A percentile compares a stretch with the other conserved stretches of the same genome.
These are phyloP conservation scores for Sisymbrium irio DNA, from an alignment of 345 rosid genomes.

Conservation along the genomic window DNA sequence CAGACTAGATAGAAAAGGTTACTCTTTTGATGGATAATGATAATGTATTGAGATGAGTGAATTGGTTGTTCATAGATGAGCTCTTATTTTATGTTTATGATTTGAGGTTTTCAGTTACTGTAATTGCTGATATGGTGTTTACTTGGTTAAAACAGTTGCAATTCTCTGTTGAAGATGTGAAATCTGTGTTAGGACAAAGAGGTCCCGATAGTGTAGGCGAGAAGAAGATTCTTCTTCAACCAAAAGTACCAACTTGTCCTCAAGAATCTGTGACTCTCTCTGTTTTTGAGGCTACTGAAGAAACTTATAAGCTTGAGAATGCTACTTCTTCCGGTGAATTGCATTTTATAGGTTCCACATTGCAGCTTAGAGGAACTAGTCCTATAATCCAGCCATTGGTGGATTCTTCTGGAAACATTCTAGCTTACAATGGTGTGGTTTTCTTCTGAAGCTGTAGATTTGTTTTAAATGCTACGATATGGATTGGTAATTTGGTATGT, in stretches of 20 bases:
- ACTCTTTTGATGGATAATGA: neutral
- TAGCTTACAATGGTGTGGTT: conserved; percentile 64
- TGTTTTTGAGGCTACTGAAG: conserved; percentile 33
- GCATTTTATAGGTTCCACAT: conserved; percentile 66
- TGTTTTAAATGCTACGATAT: neutral
- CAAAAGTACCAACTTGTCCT: conserved; percentile 3
- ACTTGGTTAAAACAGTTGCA: conserved; percentile 26
- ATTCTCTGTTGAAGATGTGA: conserved; percentile 58
- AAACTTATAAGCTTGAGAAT: conserved; percentile 13
- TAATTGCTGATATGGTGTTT: conserved; percentile 9
- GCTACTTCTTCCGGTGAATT: conserved; percentile 39
- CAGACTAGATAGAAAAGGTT: too few relatives aligned
- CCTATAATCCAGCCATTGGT: conserved; percentile 60
- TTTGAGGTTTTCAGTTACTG: neutral
- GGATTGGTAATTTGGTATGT: neutral
- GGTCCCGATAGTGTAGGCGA: conserved; percentile 74
- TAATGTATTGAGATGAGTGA: neutral
- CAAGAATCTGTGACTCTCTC: conserved; percentile 25
- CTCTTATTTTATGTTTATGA: neutral
- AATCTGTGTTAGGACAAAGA: conserved; percentile 51
- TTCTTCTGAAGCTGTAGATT: neutral
- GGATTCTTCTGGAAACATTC: conserved; percentile 56
- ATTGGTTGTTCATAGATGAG: neutral
- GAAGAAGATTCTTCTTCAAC: conserved; percentile 48
- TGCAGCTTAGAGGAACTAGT: conserved; percentile 73